Percentiles rank a stretch among this genome's conserved stretches.
Conservation (phyloP, 345 rosid genomes). For the Orychophragmus violaceus region DNA sequence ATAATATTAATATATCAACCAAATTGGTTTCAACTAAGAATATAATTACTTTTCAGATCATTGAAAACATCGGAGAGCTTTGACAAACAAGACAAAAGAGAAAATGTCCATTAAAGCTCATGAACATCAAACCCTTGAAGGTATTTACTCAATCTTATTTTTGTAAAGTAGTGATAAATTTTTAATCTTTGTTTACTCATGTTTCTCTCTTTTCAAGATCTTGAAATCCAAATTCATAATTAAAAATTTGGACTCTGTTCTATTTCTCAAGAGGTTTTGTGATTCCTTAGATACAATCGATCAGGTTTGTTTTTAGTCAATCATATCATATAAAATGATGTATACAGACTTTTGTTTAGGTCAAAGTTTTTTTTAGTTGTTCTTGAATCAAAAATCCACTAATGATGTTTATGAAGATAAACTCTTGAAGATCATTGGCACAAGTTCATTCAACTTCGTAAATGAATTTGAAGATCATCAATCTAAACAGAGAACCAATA, state of each 20-base stretch:
- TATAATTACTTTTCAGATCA: constrained; percentile 6
- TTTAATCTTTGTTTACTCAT: not conserved
- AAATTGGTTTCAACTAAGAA: not conserved
- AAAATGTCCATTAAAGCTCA: constrained; percentile 28
- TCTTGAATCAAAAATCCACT: not conserved
- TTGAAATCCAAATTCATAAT: not conserved
- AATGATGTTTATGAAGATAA: not conserved
- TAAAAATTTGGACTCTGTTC: not conserved
- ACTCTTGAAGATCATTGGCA: constrained; percentile 5
- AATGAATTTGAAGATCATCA: not conserved
- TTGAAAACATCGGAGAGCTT: constrained; percentile 1
- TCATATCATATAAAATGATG: not conserved
- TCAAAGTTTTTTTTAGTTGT: not conserved
- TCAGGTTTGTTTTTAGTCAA: not conserved
- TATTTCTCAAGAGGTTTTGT: not conserved
- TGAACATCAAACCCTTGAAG: constrained; percentile 20
- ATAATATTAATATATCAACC: not conserved
- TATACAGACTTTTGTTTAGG: not conserved
- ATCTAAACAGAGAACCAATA: not conserved
- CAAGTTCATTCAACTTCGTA: not conserved
- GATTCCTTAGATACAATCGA: not conserved
- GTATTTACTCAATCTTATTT: not conserved
- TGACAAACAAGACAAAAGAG: constrained; percentile 6
- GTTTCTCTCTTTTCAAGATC: constrained; percentile 4
- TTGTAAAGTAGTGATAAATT: not conserved